Base-by-base conservation (phyloP, 345 rosid genomes). In the Melaleuca alternifolia region DNA sequence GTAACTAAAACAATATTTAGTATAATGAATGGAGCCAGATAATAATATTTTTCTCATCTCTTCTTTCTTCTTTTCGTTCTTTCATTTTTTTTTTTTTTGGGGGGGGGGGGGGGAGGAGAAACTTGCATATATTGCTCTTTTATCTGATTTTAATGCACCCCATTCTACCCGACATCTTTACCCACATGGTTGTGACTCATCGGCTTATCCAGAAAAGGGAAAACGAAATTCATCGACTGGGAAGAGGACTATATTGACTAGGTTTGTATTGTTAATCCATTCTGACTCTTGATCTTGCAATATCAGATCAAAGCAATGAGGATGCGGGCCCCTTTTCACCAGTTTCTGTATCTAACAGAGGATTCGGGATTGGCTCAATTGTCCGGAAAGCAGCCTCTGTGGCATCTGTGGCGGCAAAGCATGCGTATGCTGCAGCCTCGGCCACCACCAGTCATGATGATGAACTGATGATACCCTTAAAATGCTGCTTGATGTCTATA, bases 401-500 rank as follows among this genome's bases (percentile, higher is more conserved):
- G 92, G 99, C 98, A 84, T 94, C 98, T 88, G 94, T 93, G 86
- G 99, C 99, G 75, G 99, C 99, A 89, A 98, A 95, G 89, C 95
- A 96, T 87, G 99, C 98, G 41, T 95, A 93, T 93, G 98, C 98
- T 86, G 98, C 95, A 76, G 97, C 99, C 53, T 91, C 98, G n/a
- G 91, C 98, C 18, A 86, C 92, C 81, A 76, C 93, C 6, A 90
- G 90, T 85, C 90, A 91, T 82, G 96, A 93, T 79, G 98, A 95
- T 46, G 98, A 96, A 37, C 48, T 71, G 91, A 95, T 95, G 96
- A 84, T 98, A 62, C 99, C 99, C 88, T 95, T 96, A 44, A 96
- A 95, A 87, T 98, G 99, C 93, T 95, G 99, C 86, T 92, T 98
- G 82, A 98, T 98, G 99, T 95, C 99, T 33, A 92, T 98, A 85